A percentile compares a stretch with the other conserved stretches of the same genome.
Conservation (phyloP, 2,329 filamentous ascomycete species). For the Ceratocystis smalleyi region DNA sequence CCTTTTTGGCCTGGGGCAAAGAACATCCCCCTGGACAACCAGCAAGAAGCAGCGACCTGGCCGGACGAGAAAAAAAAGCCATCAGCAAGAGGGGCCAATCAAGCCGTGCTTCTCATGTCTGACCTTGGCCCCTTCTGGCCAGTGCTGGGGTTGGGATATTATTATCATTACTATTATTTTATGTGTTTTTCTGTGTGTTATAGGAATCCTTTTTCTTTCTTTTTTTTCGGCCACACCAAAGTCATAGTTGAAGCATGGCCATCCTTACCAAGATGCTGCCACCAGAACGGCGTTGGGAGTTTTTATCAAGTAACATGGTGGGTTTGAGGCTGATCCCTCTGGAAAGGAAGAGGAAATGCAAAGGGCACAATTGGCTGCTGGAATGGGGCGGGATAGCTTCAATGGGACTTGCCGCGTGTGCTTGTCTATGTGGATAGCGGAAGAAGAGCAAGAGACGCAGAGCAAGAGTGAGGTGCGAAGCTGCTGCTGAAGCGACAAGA, state of each 20-base stretch:
- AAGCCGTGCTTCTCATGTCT: neutral
- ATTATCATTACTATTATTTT: neutral
- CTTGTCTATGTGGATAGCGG: too few species aligned
- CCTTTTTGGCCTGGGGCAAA: neutral
- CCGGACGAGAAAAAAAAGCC: neutral
- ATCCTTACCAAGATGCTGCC: neutral
- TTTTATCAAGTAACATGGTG: constrained; percentile 5
- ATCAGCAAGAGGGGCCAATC: neutral
- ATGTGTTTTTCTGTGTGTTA: neutral
- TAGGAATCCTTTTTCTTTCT: neutral
- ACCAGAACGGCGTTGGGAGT: neutral
- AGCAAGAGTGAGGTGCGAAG: too few species aligned
- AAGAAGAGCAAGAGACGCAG: too few species aligned
- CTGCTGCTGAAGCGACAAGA: too few species aligned
- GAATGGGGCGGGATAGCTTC: neutral
- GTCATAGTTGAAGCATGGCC: neutral
- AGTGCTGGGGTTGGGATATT: neutral
- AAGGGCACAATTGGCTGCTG: neutral
- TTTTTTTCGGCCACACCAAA: neutral
- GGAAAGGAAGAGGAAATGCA: neutral
- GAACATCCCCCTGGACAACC: neutral
- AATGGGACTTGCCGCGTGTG: too few species aligned
- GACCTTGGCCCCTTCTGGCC: neutral
- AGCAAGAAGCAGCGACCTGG: neutral
- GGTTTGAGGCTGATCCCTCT: neutral